phyloP scores from a whole-genome alignment of 2,329 filamentous ascomycete species.

The Cercospora canescens region DNA sequence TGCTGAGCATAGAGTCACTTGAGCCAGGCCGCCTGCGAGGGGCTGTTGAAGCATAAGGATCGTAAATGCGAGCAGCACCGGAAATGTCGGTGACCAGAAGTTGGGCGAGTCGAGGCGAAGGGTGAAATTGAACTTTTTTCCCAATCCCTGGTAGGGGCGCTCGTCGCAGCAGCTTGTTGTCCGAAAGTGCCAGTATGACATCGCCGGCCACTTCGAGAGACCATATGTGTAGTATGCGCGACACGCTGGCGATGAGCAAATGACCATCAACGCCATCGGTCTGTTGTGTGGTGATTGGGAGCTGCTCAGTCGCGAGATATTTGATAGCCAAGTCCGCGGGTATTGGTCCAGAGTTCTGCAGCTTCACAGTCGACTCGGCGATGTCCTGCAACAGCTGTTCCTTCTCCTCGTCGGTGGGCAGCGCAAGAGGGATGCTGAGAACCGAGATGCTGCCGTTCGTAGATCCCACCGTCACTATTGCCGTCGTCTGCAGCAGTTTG shows the following conservation, averaged over 20 bases:
- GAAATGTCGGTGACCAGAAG: constrained; percentile 56
- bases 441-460: constrained; percentile 58
- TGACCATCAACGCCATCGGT: constrained; percentile 17
- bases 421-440: constrained; percentile 55
- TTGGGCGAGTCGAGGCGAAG: constrained; percentile 31
- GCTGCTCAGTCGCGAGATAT: constrained; percentile 16
- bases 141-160: constrained; percentile 21
- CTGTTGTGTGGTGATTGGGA: background rate
- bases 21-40: constrained; percentile 27
- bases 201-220: constrained; percentile 26
- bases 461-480: constrained; percentile 56
- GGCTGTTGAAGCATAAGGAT: constrained; percentile 46
- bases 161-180: constrained; percentile 13
- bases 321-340: constrained; percentile 19
- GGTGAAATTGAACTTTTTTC: constrained; percentile 28
- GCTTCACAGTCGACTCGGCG: constrained; percentile 6
- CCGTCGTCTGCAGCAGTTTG: constrained; percentile 34
- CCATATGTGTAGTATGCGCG: constrained; percentile 26
- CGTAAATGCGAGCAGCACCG: constrained; percentile 60
- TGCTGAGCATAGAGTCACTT: constrained; percentile 22
- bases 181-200: constrained; percentile 18
- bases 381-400: constrained; percentile 24
- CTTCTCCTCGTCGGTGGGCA: constrained; percentile 40
- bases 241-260: constrained; percentile 21
- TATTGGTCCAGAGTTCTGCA: constrained; percentile 9